phyloP scores from a whole-genome alignment of 23 red algal species.

The Gracilariopsis chorda region DNA sequence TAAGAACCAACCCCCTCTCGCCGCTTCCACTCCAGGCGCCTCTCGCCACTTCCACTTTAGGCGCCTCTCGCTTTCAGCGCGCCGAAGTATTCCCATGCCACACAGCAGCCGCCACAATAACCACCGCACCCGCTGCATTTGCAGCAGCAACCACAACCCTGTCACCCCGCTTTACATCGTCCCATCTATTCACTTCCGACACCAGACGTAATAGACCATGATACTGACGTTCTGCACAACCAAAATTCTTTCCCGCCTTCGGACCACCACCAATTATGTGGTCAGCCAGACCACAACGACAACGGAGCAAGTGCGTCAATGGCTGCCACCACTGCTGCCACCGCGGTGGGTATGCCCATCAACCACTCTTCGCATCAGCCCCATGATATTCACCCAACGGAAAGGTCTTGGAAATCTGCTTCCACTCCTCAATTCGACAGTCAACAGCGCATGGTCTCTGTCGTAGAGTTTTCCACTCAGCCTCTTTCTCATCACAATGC shows the following conservation, averaged over 20 bases:
- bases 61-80: neutral
- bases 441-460: neutral
- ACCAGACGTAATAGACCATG: neutral
- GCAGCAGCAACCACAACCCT: conserved; percentile 4
- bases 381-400: neutral
- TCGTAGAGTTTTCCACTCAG: neutral
- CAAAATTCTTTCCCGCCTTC: neutral
- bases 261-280: neutral
- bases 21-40: neutral
- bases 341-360: neutral
- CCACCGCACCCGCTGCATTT: conserved; percentile 2
- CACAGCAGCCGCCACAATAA: neutral
- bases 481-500: neutral
- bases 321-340: conserved; percentile 14
- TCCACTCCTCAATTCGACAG: neutral
- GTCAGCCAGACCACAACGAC: neutral
- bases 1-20: neutral
- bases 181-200: conserved; percentile 8
- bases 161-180: neutral
- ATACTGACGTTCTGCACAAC: neutral
- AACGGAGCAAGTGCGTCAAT: neutral
- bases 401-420: neutral
- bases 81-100: neutral
- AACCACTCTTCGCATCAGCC: neutral
- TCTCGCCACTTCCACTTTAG: neutral